Evolutionary conservation across 2,329 filamentous ascomycete species (phyloP), one percentile per base, ranked within the genome.

Genomic region (Emericellopsis cladophorae): DNA sequence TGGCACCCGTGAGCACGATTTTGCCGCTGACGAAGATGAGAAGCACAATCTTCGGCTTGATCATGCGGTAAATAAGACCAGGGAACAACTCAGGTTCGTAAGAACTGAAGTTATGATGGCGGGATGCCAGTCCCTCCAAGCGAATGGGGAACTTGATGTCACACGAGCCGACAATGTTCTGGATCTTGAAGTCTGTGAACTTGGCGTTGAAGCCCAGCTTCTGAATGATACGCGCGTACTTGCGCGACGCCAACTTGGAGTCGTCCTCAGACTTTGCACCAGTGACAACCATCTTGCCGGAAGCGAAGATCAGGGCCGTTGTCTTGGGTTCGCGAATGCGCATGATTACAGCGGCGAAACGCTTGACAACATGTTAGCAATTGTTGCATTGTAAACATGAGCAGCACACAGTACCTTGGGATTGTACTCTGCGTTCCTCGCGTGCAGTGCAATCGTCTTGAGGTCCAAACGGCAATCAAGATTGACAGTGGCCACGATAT

Each of bases 121-220:
- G 87, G 51, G 84, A 92, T 14, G 92, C 92, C 59, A 98, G 71
- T 66, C 92, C 92, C 62, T 96, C 92, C 44, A 98, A 74, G 51
- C 92, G 87, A 53, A 98, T 95, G 41, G 92, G 92, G 68, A 98
- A 98, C 74, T 95, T 95, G 74, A 98, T 95, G 60, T 98, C 92
- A 64, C 90, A 96, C 45, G 88, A 95, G 49, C 92, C 92, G 50
- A 98, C 92, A 49, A 98, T 96, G 66, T 98, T 98, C 72, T 95
- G 89, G 56, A 98, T 98, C 77, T 96, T 98, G 71, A 98, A 98
- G 64, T 98, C 92, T 51, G 89, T 95, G 66, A 98, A 96, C 77
- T 95, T 95, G 55, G 92, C 90, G 53, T 95, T 95, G 75, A 98
- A 98, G 47, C 92, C 92, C 45, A 98, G 85, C 72, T 98, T 98